A percentile compares a stretch with the other conserved stretches of the same genome.
phyloP scores from a whole-genome alignment of 805 yeast species.

The Metschnikowia lunata region DNA sequence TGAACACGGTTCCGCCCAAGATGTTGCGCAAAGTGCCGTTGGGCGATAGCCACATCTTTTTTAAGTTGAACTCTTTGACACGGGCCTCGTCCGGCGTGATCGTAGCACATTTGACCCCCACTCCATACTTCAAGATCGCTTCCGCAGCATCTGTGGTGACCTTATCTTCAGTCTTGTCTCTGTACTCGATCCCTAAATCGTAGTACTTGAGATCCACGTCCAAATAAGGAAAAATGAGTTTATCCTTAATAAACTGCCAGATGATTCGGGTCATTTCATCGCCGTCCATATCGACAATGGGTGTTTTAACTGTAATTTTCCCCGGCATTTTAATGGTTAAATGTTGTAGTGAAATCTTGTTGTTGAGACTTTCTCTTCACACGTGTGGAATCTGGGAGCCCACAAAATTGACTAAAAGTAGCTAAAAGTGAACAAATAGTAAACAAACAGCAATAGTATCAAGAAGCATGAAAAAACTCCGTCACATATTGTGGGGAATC shows the following conservation, averaged over 20 bases:
- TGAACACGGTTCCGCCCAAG: conserved; percentile 76
- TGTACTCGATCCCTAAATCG: conserved; percentile 62
- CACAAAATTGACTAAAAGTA: no score
- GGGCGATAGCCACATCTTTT: conserved; percentile 83
- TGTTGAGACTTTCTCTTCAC: no score
- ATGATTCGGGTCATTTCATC: conserved; percentile 86
- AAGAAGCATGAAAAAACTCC: no score
- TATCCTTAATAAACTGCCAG: conserved; percentile 70
- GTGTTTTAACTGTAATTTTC: conserved; percentile 67
- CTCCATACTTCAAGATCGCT: conserved; percentile 71
- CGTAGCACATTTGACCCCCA: conserved; percentile 81
- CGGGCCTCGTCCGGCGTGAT: conserved; percentile 81
- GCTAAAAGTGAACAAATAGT: no score
- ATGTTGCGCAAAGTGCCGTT: conserved; percentile 82
- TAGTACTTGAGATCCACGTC: conserved; percentile 73
- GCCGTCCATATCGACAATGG: conserved; percentile 77
- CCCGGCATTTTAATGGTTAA: conserved; percentile 7
- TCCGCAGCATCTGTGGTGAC: conserved; percentile 76
- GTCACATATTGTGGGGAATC: no score
- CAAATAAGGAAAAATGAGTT: conserved; percentile 62
- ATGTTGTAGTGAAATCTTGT: no score
- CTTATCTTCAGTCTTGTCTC: conserved; percentile 70
- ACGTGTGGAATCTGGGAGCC: no score
- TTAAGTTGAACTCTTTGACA: conserved; percentile 67
- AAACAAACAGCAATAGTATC: no score